phyloP scores from a whole-genome alignment of 225 moss, liverwort and hornwort species.

The Pleurozium schreberi region DNA sequence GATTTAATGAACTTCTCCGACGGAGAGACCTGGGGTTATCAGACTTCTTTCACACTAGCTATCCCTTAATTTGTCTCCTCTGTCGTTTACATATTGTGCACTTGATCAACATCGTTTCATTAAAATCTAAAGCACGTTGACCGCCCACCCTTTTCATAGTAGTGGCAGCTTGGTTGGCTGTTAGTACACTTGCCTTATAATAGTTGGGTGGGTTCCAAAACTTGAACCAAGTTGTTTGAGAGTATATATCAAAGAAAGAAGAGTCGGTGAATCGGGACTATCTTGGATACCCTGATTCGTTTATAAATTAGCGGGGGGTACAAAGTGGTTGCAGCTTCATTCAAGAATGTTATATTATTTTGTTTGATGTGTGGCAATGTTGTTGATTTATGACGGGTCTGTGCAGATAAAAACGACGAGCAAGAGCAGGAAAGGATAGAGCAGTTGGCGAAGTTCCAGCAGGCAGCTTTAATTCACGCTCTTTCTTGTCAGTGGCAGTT shows the following conservation, averaged over 20 bases:
- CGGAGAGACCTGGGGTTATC: neutral
- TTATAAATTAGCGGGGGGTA: neutral
- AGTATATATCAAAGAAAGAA: neutral
- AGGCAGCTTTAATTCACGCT: slow-evolving; percentile 78
- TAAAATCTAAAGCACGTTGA: neutral
- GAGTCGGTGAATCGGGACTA: neutral
- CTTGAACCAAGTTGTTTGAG: neutral
- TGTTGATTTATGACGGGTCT: neutral
- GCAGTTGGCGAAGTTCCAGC: slow-evolving; percentile 82
- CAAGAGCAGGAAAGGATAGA: slow-evolving; percentile 64
- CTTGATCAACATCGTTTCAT: neutral
- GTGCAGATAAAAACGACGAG: slow-evolving; percentile 33
- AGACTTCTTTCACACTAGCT: neutral
- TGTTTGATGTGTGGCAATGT: neutral
- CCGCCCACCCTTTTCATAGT: neutral
- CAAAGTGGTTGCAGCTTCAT: neutral
- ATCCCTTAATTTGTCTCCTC: neutral
- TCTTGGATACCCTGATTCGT: neutral
- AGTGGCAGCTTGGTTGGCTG: neutral
- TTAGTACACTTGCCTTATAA: neutral
- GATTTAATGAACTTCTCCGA: neutral
- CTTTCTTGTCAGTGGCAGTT: slow-evolving; percentile 64
- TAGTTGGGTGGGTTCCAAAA: neutral
- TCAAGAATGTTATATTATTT: neutral
- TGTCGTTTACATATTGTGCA: neutral